Evolutionary conservation across 257 asterid species (phyloP).

Genomic region (Eucommia ulmoides): DNA sequence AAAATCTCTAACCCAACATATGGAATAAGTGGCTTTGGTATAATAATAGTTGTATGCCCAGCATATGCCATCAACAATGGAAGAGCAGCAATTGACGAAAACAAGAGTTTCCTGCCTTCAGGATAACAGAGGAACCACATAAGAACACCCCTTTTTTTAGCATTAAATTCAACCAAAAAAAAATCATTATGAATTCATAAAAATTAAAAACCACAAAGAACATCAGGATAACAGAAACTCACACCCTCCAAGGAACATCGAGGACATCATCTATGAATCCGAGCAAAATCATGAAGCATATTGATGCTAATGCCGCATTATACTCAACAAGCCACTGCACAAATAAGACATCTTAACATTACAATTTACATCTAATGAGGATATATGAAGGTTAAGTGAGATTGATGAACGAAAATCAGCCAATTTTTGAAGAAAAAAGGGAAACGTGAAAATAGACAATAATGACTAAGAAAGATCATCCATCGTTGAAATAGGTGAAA

Average conservation of each 20-base stretch:
- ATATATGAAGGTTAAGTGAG: too few species aligned
- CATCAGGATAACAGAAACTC: conserved; percentile 21
- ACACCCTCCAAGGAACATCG: conserved; percentile 99
- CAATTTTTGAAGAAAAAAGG: too few species aligned
- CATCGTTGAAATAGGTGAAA: too few species aligned
- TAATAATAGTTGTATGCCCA: conserved; percentile 76
- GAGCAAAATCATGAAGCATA: conserved; percentile 90
- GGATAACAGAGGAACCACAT: conserved; percentile 19
- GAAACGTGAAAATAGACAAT: too few species aligned
- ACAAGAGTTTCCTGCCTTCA: conserved; percentile 59
- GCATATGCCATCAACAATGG: conserved; percentile 94
- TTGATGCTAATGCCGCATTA: conserved; percentile 92
- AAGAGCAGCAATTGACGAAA: conserved; percentile 89
- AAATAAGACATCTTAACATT: too few species aligned
- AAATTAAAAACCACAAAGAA: conserved; percentile 1
- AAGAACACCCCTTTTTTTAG: too few species aligned
- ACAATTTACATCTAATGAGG: too few species aligned
- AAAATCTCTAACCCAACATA: conserved; percentile 51
- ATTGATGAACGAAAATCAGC: too few species aligned
- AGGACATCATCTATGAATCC: conserved; percentile 98
- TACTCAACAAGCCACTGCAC: conserved; percentile 93
- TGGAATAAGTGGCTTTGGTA: conserved; percentile 77
- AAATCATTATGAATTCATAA: background rate
- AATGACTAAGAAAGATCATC: too few species aligned
- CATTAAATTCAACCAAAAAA: too few species aligned